Percentiles rank a stretch among this genome's conserved stretches.
These are phyloP conservation scores for Phytomonas sp. DNA, from an alignment of 208 protist genomes.

Conservation along the genomic window DNA sequence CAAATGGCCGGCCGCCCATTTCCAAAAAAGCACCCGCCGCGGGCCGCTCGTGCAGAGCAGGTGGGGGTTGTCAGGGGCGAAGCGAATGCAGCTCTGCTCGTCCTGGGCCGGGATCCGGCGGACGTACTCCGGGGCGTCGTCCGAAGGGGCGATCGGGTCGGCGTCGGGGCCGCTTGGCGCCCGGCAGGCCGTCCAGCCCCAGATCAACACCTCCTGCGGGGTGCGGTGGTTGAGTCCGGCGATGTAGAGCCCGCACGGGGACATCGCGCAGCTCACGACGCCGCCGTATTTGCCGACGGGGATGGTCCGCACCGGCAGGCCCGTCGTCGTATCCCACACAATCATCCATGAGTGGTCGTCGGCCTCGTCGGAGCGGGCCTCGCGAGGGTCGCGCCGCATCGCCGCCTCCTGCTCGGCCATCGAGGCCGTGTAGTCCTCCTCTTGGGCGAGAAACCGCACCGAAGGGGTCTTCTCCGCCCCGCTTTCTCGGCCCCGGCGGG, in stretches of 20 bases:
- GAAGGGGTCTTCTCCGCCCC: neutral
- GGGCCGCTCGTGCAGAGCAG: slow-evolving; percentile 87
- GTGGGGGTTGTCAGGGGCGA: slow-evolving; percentile 63
- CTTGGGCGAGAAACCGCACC: slow-evolving; percentile 2
- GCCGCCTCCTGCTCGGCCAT: slow-evolving; percentile 27
- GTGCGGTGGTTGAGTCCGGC: slow-evolving; percentile 74
- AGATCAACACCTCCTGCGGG: slow-evolving; percentile 88
- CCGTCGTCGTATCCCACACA: slow-evolving; percentile 88
- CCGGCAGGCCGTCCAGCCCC: slow-evolving; percentile 69
- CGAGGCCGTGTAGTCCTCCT: slow-evolving; percentile 18
- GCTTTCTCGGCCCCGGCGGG: slow-evolving; percentile 3
- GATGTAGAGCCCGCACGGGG: slow-evolving; percentile 80
- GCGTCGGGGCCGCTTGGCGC: no score
- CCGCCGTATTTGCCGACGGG: slow-evolving; percentile 68
- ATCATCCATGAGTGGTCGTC: slow-evolving; percentile 89
- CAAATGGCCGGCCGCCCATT: slow-evolving; percentile 56
- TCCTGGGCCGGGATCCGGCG: slow-evolving; percentile 70
- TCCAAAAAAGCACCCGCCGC: slow-evolving; percentile 89
- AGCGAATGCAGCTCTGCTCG: slow-evolving; percentile 82
- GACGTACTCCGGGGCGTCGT: slow-evolving; percentile 49
- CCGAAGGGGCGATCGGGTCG: no score
- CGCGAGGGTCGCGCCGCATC: slow-evolving; percentile 36
- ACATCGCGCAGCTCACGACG: slow-evolving; percentile 85
- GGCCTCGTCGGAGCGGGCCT: slow-evolving; percentile 49
- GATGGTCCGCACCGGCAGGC: slow-evolving; percentile 78